phyloP scores from a whole-genome alignment of 2,329 filamentous ascomycete genomes.

The Blumeria hordei region DNA sequence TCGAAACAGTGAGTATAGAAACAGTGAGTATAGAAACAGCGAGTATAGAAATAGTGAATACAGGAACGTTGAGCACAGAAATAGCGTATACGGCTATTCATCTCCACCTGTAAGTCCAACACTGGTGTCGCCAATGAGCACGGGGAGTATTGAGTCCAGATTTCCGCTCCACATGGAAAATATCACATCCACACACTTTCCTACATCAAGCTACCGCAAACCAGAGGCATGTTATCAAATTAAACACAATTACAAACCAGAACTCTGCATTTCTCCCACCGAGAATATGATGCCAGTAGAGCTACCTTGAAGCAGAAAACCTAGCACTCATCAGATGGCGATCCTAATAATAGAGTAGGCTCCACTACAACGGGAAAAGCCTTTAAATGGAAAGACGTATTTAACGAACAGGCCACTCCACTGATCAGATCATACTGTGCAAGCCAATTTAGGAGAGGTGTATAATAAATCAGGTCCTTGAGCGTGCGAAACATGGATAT shows the following conservation, averaged over 20 bases:
- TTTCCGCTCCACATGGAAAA: not conserved
- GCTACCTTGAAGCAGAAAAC: not conserved
- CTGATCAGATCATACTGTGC: too few species aligned
- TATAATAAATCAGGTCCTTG: too few species aligned
- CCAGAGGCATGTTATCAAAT: not conserved
- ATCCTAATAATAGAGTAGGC: too few species aligned
- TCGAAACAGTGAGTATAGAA: too few species aligned
- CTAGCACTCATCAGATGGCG: too few species aligned
- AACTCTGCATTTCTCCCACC: not conserved
- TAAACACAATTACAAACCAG: not conserved
- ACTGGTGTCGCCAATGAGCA: not conserved
- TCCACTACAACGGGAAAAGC: too few species aligned
- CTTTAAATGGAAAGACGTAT: too few species aligned
- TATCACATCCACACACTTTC: not conserved
- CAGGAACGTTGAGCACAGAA: conserved; percentile 2
- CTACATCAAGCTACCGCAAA: not conserved
- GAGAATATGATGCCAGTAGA: not conserved
- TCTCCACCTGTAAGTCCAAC: conserved; percentile 1
- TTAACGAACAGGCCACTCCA: too few species aligned
- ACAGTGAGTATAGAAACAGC: too few species aligned
- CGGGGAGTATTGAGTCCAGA: not conserved
- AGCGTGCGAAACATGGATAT: too few species aligned
- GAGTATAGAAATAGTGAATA: too few species aligned
- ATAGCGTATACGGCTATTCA: not conserved
- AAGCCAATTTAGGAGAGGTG: too few species aligned